phyloP scores from a whole-genome alignment of 2,329 filamentous ascomycete genomes.

The Fusarium tanahbumbuense region DNA sequence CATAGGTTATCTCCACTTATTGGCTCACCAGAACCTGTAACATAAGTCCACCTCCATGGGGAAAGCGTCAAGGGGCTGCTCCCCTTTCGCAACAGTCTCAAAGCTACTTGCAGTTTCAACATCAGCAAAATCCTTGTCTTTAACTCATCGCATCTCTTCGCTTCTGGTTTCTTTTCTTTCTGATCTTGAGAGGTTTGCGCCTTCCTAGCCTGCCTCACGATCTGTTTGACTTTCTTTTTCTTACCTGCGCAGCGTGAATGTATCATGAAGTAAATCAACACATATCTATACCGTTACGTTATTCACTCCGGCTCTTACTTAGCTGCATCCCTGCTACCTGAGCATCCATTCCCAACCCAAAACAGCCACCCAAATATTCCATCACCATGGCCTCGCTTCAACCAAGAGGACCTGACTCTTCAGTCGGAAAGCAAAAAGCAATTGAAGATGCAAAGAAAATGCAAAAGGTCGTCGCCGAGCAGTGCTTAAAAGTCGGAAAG shows the following conservation, averaged over 20 bases:
- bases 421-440: slow-evolving; percentile 67
- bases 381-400: slow-evolving; percentile 57
- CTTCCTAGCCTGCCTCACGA: background rate
- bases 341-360: slow-evolving; percentile 10
- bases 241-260: slow-evolving; percentile 1
- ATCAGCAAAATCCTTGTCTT: slow-evolving; percentile 13
- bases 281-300: slow-evolving; percentile 3
- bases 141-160: background rate
- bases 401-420: slow-evolving; percentile 56
- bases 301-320: slow-evolving; percentile 10
- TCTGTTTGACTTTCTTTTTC: background rate
- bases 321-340: slow-evolving; percentile 9
- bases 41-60: slow-evolving; percentile 1
- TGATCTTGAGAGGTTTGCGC: background rate
- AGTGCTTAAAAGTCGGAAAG: slow-evolving; percentile 69
- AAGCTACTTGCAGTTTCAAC: slow-evolving; percentile 30
- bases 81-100: slow-evolving; percentile 34
- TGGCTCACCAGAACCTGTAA: slow-evolving; percentile 31
- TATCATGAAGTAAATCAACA: slow-evolving; percentile 39
- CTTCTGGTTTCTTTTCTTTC: background rate
- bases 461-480: slow-evolving; percentile 72
- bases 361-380: slow-evolving; percentile 11
- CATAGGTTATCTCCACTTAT: slow-evolving; percentile 11
- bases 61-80: slow-evolving; percentile 29
- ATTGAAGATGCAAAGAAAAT: slow-evolving; percentile 77